phyloP scores from a whole-genome alignment of 805 yeast genomes.

The Cyberlindnera saturnus region DNA sequence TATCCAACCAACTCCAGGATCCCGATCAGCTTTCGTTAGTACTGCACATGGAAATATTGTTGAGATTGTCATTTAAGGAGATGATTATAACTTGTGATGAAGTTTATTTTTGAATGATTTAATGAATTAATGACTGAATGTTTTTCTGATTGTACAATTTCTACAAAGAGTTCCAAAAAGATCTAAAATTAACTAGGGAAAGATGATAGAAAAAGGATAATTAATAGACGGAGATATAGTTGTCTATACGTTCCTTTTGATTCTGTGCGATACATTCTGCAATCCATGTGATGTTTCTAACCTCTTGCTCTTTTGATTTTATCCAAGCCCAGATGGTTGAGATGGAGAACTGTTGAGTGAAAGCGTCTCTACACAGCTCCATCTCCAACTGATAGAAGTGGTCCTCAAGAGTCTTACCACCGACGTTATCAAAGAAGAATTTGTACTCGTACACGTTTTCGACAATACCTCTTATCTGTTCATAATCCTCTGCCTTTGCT shows the following conservation, averaged over 20 bases:
- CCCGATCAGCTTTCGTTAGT: conserved; percentile 53
- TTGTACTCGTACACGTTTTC: conserved; percentile 62
- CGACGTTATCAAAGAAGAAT: conserved; percentile 43
- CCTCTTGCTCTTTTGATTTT: conserved; percentile 92
- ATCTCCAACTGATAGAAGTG: conserved; percentile 90
- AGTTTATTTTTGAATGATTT: conserved; percentile 1
- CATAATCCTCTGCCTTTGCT: conserved; percentile 77
- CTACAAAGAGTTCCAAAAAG: too few species aligned
- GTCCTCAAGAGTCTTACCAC: conserved; percentile 74
- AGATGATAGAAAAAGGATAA: background rate
- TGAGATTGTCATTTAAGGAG: conserved; percentile 43
- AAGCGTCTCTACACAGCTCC: conserved; percentile 86
- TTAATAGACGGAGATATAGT: conserved; percentile 76
- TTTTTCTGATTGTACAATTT: background rate
- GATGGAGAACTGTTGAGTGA: conserved; percentile 92
- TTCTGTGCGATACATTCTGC: conserved; percentile 99
- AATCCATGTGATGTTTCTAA: conserved; percentile 97
- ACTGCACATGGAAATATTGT: conserved; percentile 48
- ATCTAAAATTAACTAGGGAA: too few species aligned
- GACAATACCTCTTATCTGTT: conserved; percentile 64
- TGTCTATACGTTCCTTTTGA: conserved; percentile 89
- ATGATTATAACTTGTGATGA: too few species aligned
- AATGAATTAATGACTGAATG: background rate
- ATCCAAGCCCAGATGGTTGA: conserved; percentile 96
- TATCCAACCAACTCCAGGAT: conserved; percentile 42